These are phyloP conservation scores for Cladophialophora exuberans DNA, from an alignment of 2,329 filamentous ascomycete genomes.

Conservation along the genomic window DNA sequence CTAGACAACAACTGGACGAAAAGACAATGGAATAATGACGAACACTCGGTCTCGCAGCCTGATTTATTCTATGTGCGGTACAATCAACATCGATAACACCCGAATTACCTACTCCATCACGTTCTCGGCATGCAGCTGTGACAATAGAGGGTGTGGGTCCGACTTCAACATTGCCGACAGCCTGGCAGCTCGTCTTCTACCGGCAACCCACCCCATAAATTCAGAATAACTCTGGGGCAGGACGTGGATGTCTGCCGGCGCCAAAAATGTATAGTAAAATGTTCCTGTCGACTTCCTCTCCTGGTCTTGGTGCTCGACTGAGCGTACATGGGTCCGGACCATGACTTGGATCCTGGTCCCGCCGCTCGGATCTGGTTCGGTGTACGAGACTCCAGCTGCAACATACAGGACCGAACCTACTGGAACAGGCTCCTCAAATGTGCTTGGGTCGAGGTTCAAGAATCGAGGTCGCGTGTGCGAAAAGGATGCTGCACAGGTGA, in stretches of 20 bases:
- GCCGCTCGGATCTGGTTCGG: conserved; percentile 60
- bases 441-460: conserved; percentile 72
- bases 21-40: not conserved
- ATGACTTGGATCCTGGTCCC: conserved; percentile 69
- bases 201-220: conserved; percentile 68
- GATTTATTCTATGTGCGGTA: not conserved
- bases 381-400: conserved; percentile 72
- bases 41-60: too few relatives aligned
- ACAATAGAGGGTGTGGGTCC: conserved; percentile 26
- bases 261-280: conserved; percentile 75
- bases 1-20: not conserved
- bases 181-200: conserved; percentile 58
- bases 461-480: conserved; percentile 71
- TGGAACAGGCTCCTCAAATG: conserved; percentile 74
- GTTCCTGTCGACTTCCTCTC: conserved; percentile 68
- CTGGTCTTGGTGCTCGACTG: conserved; percentile 68
- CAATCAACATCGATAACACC: not conserved
- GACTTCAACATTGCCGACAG: conserved; percentile 48
- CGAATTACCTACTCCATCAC: conserved; percentile 23
- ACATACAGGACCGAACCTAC: conserved; percentile 75
- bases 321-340: conserved; percentile 71
- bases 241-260: conserved; percentile 66
- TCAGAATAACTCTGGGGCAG: conserved; percentile 67
- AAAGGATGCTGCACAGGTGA: conserved; percentile 73
- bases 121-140: conserved; percentile 18